These are phyloP conservation scores for Candida parachauliodes DNA, from an alignment of 805 yeast species.

Conservation along the genomic window DNA sequence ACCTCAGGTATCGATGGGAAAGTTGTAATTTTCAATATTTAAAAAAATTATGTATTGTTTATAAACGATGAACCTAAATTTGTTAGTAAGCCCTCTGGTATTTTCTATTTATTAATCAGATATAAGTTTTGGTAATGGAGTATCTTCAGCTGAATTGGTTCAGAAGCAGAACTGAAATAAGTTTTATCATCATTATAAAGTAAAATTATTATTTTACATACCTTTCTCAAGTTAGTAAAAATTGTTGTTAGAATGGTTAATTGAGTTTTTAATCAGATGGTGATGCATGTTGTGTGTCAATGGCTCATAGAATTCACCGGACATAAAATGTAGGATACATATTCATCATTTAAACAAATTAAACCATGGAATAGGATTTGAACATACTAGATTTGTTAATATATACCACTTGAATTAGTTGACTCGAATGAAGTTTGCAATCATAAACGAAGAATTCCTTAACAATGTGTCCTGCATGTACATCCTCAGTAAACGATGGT, in stretches of 20 bases:
- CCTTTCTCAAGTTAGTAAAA: slow-evolving; percentile 6
- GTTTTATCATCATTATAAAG: slow-evolving; percentile 56
- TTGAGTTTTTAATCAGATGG: slow-evolving; percentile 66
- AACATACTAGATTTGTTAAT: no score
- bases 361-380: no score
- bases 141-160: slow-evolving; percentile 73
- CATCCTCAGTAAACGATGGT: slow-evolving; percentile 58
- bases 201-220: slow-evolving; percentile 3
- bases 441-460: slow-evolving; percentile 82
- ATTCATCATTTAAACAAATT: slow-evolving; percentile 22
- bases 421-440: slow-evolving; percentile 13
- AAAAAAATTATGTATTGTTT: slow-evolving; percentile 4
- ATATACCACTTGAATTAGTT: slow-evolving; percentile 2
- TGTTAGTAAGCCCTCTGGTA: slow-evolving; percentile 1
- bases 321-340: slow-evolving; percentile 23
- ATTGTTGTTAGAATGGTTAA: neutral
- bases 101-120: slow-evolving; percentile 7
- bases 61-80: slow-evolving; percentile 4
- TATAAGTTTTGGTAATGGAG: slow-evolving; percentile 54
- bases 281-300: slow-evolving; percentile 88
- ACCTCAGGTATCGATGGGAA: slow-evolving; percentile 89
- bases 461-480: slow-evolving; percentile 68
- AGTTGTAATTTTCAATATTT: slow-evolving; percentile 63
- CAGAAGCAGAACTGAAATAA: slow-evolving; percentile 97
- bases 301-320: slow-evolving; percentile 69